These are phyloP conservation scores for Boletus coccyginus DNA, from an alignment of 768 basidiomycete species.

Conservation along the genomic window DNA sequence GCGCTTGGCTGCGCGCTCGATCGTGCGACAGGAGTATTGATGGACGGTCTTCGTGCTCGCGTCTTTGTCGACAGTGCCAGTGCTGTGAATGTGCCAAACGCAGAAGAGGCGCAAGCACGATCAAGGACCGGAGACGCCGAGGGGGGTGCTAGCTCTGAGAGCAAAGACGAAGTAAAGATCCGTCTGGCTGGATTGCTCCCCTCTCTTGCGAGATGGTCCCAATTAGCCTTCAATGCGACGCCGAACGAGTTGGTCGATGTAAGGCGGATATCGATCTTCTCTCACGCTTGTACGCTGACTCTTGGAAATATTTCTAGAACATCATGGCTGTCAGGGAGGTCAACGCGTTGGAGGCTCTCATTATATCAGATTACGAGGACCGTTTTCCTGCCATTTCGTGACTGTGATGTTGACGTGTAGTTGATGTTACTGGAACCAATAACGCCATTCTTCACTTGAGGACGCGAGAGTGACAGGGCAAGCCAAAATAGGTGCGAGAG, in stretches of 20 bases:
- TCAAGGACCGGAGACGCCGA: constrained; percentile 13
- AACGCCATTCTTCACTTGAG: background rate
- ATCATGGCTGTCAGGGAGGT: constrained; percentile 63
- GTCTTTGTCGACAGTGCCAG: constrained; percentile 47
- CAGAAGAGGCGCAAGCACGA: constrained; percentile 12
- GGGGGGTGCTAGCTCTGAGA: constrained; percentile 6
- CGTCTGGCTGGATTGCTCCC: constrained; percentile 80
- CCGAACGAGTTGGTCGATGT: constrained; percentile 87
- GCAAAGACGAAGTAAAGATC: constrained; percentile 46
- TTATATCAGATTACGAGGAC: constrained; percentile 68
- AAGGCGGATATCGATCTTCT: constrained; percentile 32
- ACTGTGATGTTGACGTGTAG: background rate
- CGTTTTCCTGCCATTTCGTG: constrained; percentile 26
- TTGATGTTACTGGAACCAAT: background rate
- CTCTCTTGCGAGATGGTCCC: constrained; percentile 76
- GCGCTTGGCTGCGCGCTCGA: constrained; percentile 77
- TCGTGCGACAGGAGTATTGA: constrained; percentile 59
- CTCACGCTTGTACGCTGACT: constrained; percentile 1
- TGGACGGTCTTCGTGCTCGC: constrained; percentile 59
- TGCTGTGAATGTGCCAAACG: constrained; percentile 2
- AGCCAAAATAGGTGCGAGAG: background rate
- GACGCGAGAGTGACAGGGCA: background rate
- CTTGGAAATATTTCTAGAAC: constrained; percentile 38
- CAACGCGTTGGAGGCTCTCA: constrained; percentile 65
- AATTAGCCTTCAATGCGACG: constrained; percentile 58